Base-by-base conservation (phyloP, 495 filamentous ascomycete species). In the Pseudoneurospora amorphoporcata region DNA sequence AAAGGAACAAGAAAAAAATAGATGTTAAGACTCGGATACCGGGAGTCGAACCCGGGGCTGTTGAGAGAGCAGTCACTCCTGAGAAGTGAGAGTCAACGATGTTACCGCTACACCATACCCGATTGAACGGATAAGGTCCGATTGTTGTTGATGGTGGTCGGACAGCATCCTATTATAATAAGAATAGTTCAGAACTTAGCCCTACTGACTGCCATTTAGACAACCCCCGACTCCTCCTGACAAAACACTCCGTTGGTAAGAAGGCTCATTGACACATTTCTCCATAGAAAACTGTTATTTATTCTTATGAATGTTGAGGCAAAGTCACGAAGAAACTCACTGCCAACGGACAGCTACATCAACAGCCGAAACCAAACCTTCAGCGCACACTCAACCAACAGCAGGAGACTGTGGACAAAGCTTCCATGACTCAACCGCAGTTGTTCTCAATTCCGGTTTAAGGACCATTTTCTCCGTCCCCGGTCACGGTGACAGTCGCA, bases 41-140 rank as follows among this genome's bases (percentile, higher is more conserved):
- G 43, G 43, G 43, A 47, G 43, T 47, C 43, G 43, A 47, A 47
- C 43, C 43, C 43, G 43, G 43, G 43, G 43, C 39, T 40, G 39
- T 40, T 40, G 39, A 40, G 39, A 40, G 39, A 40, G 39, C 39
- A 40, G 39, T 40, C 43, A 47, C 43, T 47, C 43, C 43, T 47
- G 3, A 23, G 43, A 47, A 47, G n/a, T 47, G 43, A 47, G 43
- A 47, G 43, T 47, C 43, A 47, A 47, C 43, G 43, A 47, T 47
- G 43, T 47, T 47, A 47, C 43, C 43, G 43, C 43, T 47, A 47
- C 43, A 47, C 43, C 43, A 47, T 47, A 47, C 43, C 43, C 43
- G 43, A 47, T 61, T 61, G 53, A 61, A 8, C 53, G 5, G 53
- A 32, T 61, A 61, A 32, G 53, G 53, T 61, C 53, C 53, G 53